These are phyloP conservation scores for Chaetomium fimeti DNA, from an alignment of 495 filamentous ascomycete genomes.

Conservation along the genomic window DNA sequence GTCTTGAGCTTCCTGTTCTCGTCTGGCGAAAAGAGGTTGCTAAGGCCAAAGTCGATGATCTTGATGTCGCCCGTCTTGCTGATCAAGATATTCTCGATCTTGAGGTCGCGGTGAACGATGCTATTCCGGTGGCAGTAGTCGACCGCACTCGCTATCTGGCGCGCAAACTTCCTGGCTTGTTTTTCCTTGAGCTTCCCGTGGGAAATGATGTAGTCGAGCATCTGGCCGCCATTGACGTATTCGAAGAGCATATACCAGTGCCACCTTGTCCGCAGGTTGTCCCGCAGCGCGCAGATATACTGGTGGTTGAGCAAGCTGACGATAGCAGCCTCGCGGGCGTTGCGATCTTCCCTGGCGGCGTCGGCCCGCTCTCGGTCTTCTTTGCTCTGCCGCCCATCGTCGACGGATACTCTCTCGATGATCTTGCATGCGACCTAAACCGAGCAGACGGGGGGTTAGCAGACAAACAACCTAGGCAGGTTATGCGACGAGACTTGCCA, in stretches of 20 bases:
- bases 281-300: conserved; percentile 94
- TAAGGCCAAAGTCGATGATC: conserved; percentile 98
- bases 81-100: conserved; percentile 99
- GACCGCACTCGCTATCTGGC: conserved; percentile 96
- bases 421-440: conserved; percentile 92
- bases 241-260: conserved; percentile 99
- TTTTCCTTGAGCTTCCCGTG: conserved; percentile 98
- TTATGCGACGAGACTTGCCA: conserved; percentile 60
- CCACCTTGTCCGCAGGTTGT: conserved; percentile 91
- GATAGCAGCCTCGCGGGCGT: conserved; percentile 93
- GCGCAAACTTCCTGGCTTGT: conserved; percentile 93
- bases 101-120: conserved; percentile 95
- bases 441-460: conserved; percentile 21
- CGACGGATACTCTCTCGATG: conserved; percentile 81
- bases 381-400: conserved; percentile 69
- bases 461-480: conserved; percentile 2
- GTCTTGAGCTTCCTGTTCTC: conserved; percentile 76
- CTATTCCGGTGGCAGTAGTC: conserved; percentile 99
- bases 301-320: conserved; percentile 93
- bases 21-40: conserved; percentile 90
- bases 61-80: conserved; percentile 99
- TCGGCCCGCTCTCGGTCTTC: conserved; percentile 85
- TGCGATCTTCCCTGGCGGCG: conserved; percentile 94
- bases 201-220: conserved; percentile 99
- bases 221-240: conserved; percentile 98